Conservation (phyloP, 176 grass and related monocot genomes). For the Phragmites australis region DNA sequence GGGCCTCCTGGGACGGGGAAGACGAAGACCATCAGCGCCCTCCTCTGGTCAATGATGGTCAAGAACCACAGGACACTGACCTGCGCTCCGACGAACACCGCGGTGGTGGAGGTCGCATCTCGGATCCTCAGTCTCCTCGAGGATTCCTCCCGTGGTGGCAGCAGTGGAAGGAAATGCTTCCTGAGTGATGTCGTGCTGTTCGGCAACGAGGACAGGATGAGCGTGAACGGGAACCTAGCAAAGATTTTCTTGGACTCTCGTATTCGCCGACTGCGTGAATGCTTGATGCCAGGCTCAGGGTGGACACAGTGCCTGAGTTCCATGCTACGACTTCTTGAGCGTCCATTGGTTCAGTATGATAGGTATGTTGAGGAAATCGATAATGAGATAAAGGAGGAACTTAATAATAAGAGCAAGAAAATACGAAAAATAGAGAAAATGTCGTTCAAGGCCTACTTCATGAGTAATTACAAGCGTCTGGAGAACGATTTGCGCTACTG, state of each 20-base stretch:
- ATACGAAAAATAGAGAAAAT: not conserved
- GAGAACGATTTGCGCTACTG: not conserved
- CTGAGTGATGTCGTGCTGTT: slow-evolving; percentile 63
- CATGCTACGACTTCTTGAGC: slow-evolving; percentile 44
- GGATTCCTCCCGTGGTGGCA: not conserved
- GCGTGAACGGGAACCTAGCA: not conserved
- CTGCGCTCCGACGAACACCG: slow-evolving; percentile 83
- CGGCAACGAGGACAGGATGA: slow-evolving; percentile 62
- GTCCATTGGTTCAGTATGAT: slow-evolving; percentile 42
- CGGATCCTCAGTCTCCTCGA: slow-evolving; percentile 43
- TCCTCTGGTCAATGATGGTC: slow-evolving; percentile 52
- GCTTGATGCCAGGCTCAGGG: slow-evolving; percentile 42
- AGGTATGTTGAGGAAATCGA: not conserved
- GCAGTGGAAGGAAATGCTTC: not conserved
- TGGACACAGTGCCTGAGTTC: slow-evolving; percentile 48
- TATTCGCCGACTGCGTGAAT: slow-evolving; percentile 22
- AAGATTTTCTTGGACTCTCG: slow-evolving; percentile 63
- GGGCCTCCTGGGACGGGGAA: slow-evolving; percentile 79
- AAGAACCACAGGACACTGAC: slow-evolving; percentile 53
- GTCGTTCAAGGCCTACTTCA: slow-evolving; percentile 33
- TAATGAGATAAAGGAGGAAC: not conserved
- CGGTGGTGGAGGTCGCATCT: slow-evolving; percentile 55
- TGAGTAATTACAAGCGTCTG: not conserved
- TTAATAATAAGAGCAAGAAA: too few relatives aligned
- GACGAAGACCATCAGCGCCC: slow-evolving; percentile 69